Evolutionary conservation across 257 asterid species (phyloP).

Genomic region (Solanum pennellii): DNA sequence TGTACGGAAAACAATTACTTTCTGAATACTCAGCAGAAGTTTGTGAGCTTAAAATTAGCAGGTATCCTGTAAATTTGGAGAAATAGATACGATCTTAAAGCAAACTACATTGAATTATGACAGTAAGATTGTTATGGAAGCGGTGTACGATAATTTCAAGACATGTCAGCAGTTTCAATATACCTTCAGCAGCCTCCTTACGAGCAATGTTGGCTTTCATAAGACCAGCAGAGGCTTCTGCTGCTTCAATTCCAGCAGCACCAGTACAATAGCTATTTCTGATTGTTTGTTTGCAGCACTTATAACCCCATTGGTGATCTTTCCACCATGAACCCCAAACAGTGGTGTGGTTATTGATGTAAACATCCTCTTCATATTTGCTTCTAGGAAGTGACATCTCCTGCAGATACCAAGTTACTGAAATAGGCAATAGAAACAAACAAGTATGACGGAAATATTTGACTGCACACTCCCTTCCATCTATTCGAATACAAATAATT

Average conservation of each 20-base stretch:
- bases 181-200: slow-evolving; percentile 78
- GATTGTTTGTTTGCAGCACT: slow-evolving; percentile 79
- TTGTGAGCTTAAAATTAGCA: not conserved
- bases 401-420: slow-evolving; percentile 19
- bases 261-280: slow-evolving; percentile 88
- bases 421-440: not conserved
- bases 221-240: slow-evolving; percentile 82
- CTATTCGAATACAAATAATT: not conserved
- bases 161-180: not conserved
- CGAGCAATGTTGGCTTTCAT: slow-evolving; percentile 92
- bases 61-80: not conserved
- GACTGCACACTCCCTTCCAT: not conserved
- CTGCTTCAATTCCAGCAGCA: slow-evolving; percentile 92
- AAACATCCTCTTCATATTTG: slow-evolving; percentile 85
- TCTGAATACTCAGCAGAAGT: not conserved
- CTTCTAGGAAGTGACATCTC: slow-evolving; percentile 72
- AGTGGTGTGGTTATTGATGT: slow-evolving; percentile 57
- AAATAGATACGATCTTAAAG: not conserved
- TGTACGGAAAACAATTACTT: not conserved
- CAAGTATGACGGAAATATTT: not conserved
- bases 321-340: slow-evolving; percentile 99
- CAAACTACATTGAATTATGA: not conserved
- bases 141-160: not conserved
- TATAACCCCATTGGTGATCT: slow-evolving; percentile 94
- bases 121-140: not conserved